Evolutionary conservation across 2,329 filamentous ascomycete genomes (phyloP), one percentile per base, ranked within the genome.

Genomic region (Diaporthe sp.): DNA sequence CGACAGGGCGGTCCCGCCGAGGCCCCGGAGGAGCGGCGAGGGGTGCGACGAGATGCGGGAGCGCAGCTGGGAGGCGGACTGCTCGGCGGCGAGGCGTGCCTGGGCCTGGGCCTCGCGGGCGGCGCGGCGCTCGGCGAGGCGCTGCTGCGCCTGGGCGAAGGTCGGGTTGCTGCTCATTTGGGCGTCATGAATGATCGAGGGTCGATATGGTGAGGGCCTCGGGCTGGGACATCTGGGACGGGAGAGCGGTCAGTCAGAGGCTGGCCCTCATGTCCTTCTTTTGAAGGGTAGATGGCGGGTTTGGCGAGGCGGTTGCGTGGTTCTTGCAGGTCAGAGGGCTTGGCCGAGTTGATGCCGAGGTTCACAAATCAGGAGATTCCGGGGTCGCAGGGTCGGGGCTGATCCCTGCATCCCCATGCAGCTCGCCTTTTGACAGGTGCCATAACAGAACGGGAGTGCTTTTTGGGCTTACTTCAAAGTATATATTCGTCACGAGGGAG

Each of bases 81-180:
- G 34, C 80, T 85, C 85, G 72, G 87, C 83, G 71, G 87, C 86
- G 78, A 90, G 84, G 70, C 88, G 90, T 75, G 91, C 87, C 80
- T 90, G 91, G 73, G 89, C 87, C 82, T 92, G 90, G 77, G 89
- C 89, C 84, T 95, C 94, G 84, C 94, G 93, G 77, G 92, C 92
- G 82, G 91, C 91, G 81, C 95, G 94, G 81, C 95, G 94, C 80
- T 94, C 93, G 79, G 94, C 90, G 76, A 98, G 92, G 83, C 96
- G 94, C 86, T 94, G 90, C 87, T 98, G 96, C 79, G 96, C 96
- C 84, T 95, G 93, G 84, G 94, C 93, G 86, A 98, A 98, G 85
- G 94, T 94, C 77, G 86, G 85, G 77, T 88, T 86, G 81, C 85
- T 86, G 81, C 85, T 88, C 88, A 89, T 89, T 79, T 77, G 77